A percentile compares a stretch with the other conserved stretches of the same genome.
Conservation (phyloP, 139 green algal genomes). For the Picochlorum sp. region DNA sequence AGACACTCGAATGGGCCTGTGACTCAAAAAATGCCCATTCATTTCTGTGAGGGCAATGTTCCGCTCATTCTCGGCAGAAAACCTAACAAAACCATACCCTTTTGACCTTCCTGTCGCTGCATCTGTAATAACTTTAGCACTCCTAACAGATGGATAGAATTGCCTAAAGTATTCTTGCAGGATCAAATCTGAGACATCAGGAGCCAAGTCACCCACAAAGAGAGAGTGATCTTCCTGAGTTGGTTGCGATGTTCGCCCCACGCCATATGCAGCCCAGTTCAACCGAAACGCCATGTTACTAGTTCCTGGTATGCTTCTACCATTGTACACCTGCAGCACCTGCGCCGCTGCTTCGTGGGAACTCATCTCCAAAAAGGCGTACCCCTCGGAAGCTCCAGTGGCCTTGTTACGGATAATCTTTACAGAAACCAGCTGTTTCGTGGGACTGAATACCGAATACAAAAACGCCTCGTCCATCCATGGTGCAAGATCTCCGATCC, state of each 20-base stretch:
- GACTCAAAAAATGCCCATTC: constrained; percentile 67
- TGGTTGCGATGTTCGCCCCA: constrained; percentile 34
- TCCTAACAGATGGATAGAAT: constrained; percentile 71
- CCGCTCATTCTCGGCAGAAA: constrained; percentile 68
- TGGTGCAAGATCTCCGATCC: constrained; percentile 52
- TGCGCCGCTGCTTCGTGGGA: constrained; percentile 46
- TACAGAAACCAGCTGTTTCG: constrained; percentile 40
- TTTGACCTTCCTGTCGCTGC: constrained; percentile 71
- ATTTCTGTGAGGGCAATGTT: constrained; percentile 80
- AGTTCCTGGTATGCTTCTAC: constrained; percentile 53
- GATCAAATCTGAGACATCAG: constrained; percentile 83
- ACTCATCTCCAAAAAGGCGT: constrained; percentile 74
- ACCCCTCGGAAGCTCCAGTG: constrained; percentile 60
- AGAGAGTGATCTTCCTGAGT: constrained; percentile 58
- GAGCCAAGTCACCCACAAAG: constrained; percentile 89
- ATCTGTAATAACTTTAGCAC: constrained; percentile 86
- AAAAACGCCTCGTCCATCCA: constrained; percentile 67
- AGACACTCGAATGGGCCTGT: constrained; percentile 64
- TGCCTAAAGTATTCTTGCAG: constrained; percentile 79
- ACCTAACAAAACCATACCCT: constrained; percentile 95
- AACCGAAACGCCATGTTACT: constrained; percentile 57
- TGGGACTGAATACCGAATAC: constrained; percentile 39
- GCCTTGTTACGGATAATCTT: constrained; percentile 77
- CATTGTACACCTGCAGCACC: constrained; percentile 58
- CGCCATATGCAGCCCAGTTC: constrained; percentile 76